These are phyloP conservation scores for Crithidia fasciculata DNA, from an alignment of 208 protist genomes.

Conservation along the genomic window DNA sequence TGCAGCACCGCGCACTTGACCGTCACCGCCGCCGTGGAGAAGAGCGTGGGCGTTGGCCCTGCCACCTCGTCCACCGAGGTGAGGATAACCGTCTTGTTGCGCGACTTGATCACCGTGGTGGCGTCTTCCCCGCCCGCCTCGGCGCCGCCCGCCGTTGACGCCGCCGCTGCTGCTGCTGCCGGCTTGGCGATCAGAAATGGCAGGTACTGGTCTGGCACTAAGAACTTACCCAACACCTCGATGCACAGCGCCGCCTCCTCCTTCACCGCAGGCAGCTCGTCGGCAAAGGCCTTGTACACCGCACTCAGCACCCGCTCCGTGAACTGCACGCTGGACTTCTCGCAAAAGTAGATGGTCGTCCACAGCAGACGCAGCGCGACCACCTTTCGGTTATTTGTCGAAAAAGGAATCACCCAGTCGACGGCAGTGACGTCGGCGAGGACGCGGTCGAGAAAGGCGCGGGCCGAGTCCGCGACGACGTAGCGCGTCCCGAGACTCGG, in stretches of 20 bases:
- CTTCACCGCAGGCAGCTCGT: constrained; percentile 76
- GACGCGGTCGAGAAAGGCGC: constrained; percentile 67
- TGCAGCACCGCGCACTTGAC: constrained; percentile 82
- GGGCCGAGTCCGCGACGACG: constrained; percentile 76
- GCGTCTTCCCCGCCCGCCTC: constrained; percentile 43
- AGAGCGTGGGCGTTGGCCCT: constrained; percentile 61
- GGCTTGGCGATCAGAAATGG: constrained; percentile 81
- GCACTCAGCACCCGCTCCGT: constrained; percentile 80
- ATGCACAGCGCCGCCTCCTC: constrained; percentile 77
- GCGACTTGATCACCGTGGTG: constrained; percentile 44
- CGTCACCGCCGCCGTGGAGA: constrained; percentile 81
- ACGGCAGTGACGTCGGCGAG: constrained; percentile 79
- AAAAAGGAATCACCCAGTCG: constrained; percentile 90
- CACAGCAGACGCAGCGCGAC: constrained; percentile 83
- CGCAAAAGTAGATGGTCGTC: constrained; percentile 77
- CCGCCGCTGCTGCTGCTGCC: neutral
- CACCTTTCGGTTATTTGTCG: constrained; percentile 82
- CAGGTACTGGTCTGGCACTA: constrained; percentile 90
- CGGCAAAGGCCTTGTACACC: constrained; percentile 84
- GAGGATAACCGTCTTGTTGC: constrained; percentile 70
- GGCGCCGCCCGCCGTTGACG: neutral
- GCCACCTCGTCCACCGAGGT: constrained; percentile 42
- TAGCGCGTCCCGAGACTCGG: constrained; percentile 81
- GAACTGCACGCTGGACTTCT: constrained; percentile 86
- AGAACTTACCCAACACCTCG: constrained; percentile 83